Base-by-base conservation (phyloP, 129 eudicot genomes). In the Centella asiatica region DNA sequence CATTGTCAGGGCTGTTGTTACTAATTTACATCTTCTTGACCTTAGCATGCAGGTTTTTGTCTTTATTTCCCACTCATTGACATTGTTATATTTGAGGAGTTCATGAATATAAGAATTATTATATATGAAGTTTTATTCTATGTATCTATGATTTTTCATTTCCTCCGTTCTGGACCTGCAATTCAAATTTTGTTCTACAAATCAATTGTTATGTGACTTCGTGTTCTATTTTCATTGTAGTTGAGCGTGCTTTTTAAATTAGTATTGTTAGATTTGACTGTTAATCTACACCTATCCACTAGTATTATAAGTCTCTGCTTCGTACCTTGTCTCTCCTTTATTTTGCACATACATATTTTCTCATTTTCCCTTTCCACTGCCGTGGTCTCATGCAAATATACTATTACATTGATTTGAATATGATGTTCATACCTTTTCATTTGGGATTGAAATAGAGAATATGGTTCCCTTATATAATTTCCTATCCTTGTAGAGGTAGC, bases 1-100 rank as follows among this genome's bases (percentile, higher is more conserved):
- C 76, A 92, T 92, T 40, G 98, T 92, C 42, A 82, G 90, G 71
- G 94, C 98, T 55, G 98, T 87, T 44, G 98, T 87, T 45, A 92
- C 90, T 2, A 92, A 87, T 65, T 68, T 92, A 51, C 98, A 92
- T 72, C 84, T 92, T 39, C 95, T 92, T 33, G 96, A 92, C 74
- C 98, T 92, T 42, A 84, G 87, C 57, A 92, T 92, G 98, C 98
- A 92, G 98, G 98, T 92, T 31, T 60, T 80, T 74, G 47, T 40
- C 63, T 63, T 75, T 45, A 42, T 66, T 55, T 72, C 68, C 23
- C 18, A 48, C 72, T 71, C 32, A 22, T 3, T 61, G 19, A 6
- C 47, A 40, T 49, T 52, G 10, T 74, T 66, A 52, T 19, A 4
- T 57, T 32, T 32, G 25, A 20, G 44, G 32, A 31, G 9, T 32